phyloP scores from a whole-genome alignment of 768 basidiomycete genomes.

The Tephrocybe sp. region DNA sequence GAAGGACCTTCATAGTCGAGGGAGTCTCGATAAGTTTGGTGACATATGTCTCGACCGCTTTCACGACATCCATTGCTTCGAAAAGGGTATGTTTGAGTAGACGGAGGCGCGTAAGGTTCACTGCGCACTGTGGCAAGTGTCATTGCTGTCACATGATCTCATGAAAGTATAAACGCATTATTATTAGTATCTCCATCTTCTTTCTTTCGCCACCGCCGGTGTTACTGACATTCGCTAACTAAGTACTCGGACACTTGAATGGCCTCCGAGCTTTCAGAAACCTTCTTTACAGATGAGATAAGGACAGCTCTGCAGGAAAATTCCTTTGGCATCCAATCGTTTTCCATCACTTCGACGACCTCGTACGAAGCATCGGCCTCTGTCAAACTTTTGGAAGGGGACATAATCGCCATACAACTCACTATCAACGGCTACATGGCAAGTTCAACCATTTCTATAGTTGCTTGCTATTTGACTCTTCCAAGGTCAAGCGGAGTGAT shows the following conservation, averaged over 20 bases:
- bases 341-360: conserved; percentile 35
- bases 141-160: no score
- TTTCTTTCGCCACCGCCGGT: no score
- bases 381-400: conserved; percentile 57
- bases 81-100: not conserved
- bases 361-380: conserved; percentile 48
- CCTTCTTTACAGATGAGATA: conserved; percentile 50
- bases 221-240: no score
- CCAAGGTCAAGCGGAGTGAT: conserved; percentile 9
- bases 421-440: conserved; percentile 58
- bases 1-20: conserved; percentile 90
- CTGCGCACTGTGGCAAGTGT: no score
- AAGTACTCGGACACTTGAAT: conserved; percentile 3
- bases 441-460: conserved; percentile 14
- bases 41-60: conserved; percentile 93
- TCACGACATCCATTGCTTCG: conserved; percentile 85
- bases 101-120: no score
- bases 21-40: conserved; percentile 84
- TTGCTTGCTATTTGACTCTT: not conserved
- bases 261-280: conserved; percentile 17
- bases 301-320: conserved; percentile 55
- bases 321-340: conserved; percentile 50
- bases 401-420: conserved; percentile 41
- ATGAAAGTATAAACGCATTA: no score
- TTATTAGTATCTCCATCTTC: not conserved